Evolutionary conservation across 2,329 filamentous ascomycete genomes (phyloP).

Genomic region (Phaeomoniella chlamydospora): DNA sequence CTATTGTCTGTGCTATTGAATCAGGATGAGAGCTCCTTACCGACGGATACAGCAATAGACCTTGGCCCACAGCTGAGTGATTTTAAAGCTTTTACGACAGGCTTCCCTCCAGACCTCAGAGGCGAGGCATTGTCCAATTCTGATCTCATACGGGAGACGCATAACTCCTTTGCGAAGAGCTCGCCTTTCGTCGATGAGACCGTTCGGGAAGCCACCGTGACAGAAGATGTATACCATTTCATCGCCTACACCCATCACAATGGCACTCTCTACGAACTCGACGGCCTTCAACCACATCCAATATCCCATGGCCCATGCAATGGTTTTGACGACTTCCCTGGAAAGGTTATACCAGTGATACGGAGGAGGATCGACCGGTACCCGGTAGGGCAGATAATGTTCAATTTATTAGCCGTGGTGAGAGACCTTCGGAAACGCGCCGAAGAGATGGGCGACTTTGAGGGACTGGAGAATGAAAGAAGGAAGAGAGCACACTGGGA

Average conservation of each 20-base stretch:
- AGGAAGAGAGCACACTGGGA: conserved; percentile 74
- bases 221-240: conserved; percentile 94
- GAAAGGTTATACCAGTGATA: conserved; percentile 73
- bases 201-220: conserved; percentile 50
- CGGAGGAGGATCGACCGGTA: conserved; percentile 74
- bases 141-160: conserved; percentile 58
- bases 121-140: conserved; percentile 60
- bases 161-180: conserved; percentile 80
- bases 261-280: conserved; percentile 78
- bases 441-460: conserved; percentile 66
- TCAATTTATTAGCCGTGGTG: conserved; percentile 90
- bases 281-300: conserved; percentile 83
- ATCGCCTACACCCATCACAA: conserved; percentile 81
- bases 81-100: conserved; percentile 80
- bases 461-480: conserved; percentile 66
- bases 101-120: conserved; percentile 61
- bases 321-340: conserved; percentile 51
- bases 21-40: conserved; percentile 38
- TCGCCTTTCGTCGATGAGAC: conserved; percentile 93
- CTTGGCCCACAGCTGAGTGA: conserved; percentile 57
- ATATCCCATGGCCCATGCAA: conserved; percentile 73
- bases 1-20: conserved; percentile 86
- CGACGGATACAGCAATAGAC: conserved; percentile 33
- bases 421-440: conserved; percentile 66
- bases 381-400: conserved; percentile 74